Percentiles rank a stretch among this genome's conserved stretches.
These are phyloP conservation scores for Porcisia deanei DNA, from an alignment of 208 protist species.

Conservation along the genomic window DNA sequence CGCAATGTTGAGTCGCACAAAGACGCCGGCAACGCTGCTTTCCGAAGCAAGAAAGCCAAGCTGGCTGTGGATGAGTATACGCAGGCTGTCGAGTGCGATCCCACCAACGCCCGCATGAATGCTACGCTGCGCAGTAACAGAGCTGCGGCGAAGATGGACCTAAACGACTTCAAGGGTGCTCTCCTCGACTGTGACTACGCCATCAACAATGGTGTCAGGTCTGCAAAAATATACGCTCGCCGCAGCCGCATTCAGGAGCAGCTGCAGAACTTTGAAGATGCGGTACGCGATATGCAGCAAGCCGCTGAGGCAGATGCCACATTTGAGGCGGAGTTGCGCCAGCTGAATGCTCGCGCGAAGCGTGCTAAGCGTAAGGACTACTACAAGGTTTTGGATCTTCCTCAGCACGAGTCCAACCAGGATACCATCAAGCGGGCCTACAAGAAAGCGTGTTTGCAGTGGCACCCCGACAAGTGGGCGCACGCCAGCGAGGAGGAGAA, in stretches of 20 bases:
- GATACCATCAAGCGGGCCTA: slow-evolving; percentile 86
- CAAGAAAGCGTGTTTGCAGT: slow-evolving; percentile 82
- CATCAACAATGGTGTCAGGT: slow-evolving; percentile 83
- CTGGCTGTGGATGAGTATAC: slow-evolving; percentile 82
- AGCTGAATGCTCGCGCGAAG: slow-evolving; percentile 62
- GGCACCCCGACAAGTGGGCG: slow-evolving; percentile 94
- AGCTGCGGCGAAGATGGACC: slow-evolving; percentile 83
- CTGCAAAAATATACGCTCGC: slow-evolving; percentile 88
- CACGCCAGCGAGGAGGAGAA: slow-evolving; percentile 75
- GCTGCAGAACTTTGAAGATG: slow-evolving; percentile 88
- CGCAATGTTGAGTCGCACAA: slow-evolving; percentile 71
- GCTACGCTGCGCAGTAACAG: slow-evolving; percentile 88
- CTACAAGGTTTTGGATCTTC: slow-evolving; percentile 89
- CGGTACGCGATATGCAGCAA: slow-evolving; percentile 85
- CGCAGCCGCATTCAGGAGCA: slow-evolving; percentile 80
- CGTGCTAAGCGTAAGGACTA: slow-evolving; percentile 88
- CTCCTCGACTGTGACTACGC: slow-evolving; percentile 92
- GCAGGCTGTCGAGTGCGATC: slow-evolving; percentile 75
- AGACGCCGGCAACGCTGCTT: slow-evolving; percentile 82
- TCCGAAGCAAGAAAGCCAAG: slow-evolving; percentile 66
- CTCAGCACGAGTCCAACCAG: slow-evolving; percentile 61
- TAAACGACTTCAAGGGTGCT: slow-evolving; percentile 86
- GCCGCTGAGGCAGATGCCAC: slow-evolving; percentile 68
- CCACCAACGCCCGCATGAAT: slow-evolving; percentile 71
- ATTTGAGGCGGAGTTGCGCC: slow-evolving; percentile 63